Evolutionary conservation across 2,329 filamentous ascomycete genomes (phyloP).

Genomic region (Hirsutella minnesotensis): DNA sequence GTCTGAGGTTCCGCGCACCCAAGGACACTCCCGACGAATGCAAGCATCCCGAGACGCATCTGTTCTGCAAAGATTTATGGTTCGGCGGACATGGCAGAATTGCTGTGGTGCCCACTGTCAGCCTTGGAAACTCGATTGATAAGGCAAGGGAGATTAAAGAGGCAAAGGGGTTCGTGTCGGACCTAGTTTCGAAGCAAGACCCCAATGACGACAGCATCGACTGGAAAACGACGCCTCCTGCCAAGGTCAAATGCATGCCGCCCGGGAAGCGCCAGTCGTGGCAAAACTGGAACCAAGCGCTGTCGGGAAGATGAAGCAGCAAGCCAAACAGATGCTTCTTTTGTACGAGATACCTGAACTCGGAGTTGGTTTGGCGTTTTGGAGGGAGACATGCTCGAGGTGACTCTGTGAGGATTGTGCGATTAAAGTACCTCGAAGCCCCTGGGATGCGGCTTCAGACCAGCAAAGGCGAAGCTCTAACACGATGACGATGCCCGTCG

Average conservation of each 20-base stretch:
- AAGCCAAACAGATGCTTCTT: not conserved
- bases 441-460: too few relatives aligned
- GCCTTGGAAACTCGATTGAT: constrained; percentile 40
- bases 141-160: constrained; percentile 32
- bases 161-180: constrained; percentile 34
- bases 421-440: too few relatives aligned
- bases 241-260: constrained; percentile 35
- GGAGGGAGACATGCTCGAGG: too few relatives aligned
- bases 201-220: constrained; percentile 20
- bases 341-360: too few relatives aligned
- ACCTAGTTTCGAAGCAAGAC: constrained; percentile 17
- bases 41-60: constrained; percentile 38
- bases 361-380: too few relatives aligned
- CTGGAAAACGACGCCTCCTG: constrained; percentile 32
- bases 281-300: constrained; percentile 21
- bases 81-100: constrained; percentile 35
- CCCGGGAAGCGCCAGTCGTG: constrained; percentile 27
- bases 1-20: constrained; percentile 31
- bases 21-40: constrained; percentile 29
- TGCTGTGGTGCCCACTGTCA: constrained; percentile 43
- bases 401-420: too few relatives aligned
- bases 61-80: constrained; percentile 49
- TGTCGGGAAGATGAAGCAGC: not conserved
- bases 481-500: too few relatives aligned
- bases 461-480: too few relatives aligned